Evolutionary conservation across 371 early-diverging fungal genomes (phyloP).

Genomic region (Zychaea mexicana): DNA sequence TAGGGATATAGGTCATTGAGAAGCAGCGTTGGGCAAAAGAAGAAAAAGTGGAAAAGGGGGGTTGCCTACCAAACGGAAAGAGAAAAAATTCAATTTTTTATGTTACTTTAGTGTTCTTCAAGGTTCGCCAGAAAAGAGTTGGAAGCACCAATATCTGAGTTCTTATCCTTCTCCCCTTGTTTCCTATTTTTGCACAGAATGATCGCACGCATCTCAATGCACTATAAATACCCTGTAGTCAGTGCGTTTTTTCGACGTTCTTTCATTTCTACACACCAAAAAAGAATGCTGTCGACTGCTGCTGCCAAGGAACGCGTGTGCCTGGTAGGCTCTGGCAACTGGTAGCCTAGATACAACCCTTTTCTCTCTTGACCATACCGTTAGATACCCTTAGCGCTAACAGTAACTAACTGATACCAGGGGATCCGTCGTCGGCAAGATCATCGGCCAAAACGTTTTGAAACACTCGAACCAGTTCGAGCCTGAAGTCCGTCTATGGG

Average conservation of each 20-base stretch:
- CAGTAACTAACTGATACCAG: conserved; percentile 35
- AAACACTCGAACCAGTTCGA: conserved; percentile 72
- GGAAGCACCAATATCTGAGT: too few species aligned
- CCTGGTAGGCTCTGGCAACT: conserved; percentile 93
- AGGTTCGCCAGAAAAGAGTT: too few species aligned
- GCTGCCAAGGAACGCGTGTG: conserved; percentile 72
- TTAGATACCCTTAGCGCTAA: conserved; percentile 1
- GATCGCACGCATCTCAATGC: background rate
- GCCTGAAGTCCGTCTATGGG: conserved; percentile 91
- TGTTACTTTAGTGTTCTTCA: too few species aligned
- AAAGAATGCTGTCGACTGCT: conserved; percentile 5
- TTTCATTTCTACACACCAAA: background rate
- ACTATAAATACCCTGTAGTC: conserved; percentile 2
- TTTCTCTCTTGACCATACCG: background rate
- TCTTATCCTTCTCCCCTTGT: too few species aligned
- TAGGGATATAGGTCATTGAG: conserved; percentile 38
- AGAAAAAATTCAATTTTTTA: too few species aligned
- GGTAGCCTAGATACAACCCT: conserved; percentile 52
- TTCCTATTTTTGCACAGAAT: too few species aligned
- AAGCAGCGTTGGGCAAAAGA: too few species aligned
- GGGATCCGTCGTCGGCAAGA: conserved; percentile 96
- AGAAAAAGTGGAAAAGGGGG: too few species aligned
- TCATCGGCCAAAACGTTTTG: conserved; percentile 86
- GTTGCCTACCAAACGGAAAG: too few species aligned
- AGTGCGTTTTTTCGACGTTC: conserved; percentile 1